Conservation (phyloP, 192 early-diverging fungal genomes). For the Dissophora globulifera region DNA sequence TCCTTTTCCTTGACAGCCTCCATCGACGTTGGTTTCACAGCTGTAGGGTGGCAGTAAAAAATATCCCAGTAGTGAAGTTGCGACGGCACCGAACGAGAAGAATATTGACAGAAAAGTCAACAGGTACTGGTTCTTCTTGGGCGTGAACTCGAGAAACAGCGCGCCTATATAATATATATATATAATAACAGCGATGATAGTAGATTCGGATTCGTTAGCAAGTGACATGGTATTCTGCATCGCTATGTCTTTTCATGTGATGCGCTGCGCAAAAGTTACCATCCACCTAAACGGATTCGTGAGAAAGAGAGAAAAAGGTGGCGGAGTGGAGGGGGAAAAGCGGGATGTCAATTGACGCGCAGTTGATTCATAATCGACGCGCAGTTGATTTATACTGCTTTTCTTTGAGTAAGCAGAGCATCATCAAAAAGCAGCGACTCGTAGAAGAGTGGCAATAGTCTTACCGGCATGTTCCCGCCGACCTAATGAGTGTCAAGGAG, state of each 20-base stretch:
- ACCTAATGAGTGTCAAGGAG: constrained; percentile 46
- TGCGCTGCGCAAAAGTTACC: constrained; percentile 15
- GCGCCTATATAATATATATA: constrained; percentile 61
- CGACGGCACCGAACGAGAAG: constrained; percentile 83
- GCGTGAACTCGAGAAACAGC: constrained; percentile 88
- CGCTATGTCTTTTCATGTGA: not conserved
- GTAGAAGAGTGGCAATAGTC: no score
- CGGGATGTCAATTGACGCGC: no score
- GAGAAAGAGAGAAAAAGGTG: no score
- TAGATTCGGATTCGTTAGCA: not conserved
- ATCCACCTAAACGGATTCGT: constrained; percentile 17
- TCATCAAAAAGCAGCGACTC: no score
- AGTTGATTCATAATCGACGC: no score
- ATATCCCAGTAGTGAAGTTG: constrained; percentile 73
- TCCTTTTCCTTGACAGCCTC: constrained; percentile 74
- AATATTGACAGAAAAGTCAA: constrained; percentile 88
- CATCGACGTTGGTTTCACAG: constrained; percentile 66
- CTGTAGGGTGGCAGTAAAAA: constrained; percentile 73
- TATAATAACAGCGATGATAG: not conserved
- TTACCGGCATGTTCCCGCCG: constrained; percentile 61
- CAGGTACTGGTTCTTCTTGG: constrained; percentile 79
- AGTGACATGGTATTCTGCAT: not conserved
- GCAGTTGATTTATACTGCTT: not conserved
- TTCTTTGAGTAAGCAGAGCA: no score
- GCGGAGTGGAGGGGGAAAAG: not conserved